Evolutionary conservation across 352 stramenopile species (phyloP).

Genomic region (Phytophthora fragariaefolia): DNA sequence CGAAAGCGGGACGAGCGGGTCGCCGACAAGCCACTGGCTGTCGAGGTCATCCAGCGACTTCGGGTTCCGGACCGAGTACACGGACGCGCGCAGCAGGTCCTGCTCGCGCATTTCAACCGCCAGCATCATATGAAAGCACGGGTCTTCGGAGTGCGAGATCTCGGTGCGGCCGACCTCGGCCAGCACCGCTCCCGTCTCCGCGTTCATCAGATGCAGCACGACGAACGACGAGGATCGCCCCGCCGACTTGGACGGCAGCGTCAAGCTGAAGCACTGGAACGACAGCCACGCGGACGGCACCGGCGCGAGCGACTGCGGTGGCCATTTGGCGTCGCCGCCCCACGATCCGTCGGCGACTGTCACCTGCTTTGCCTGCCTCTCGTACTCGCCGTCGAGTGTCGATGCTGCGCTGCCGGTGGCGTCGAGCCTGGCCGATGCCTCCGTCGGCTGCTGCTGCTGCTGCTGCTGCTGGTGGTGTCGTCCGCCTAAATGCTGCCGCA

Average conservation of each 20-base stretch:
- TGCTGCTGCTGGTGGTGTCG: constrained; percentile 14
- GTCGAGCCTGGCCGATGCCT: constrained; percentile 5
- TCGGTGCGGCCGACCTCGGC: constrained; percentile 80
- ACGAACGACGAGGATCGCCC: constrained; percentile 63
- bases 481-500: constrained; percentile 45
- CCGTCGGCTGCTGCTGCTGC: constrained; percentile 17
- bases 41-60: constrained; percentile 68
- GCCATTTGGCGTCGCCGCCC: constrained; percentile 17
- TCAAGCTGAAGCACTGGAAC: constrained; percentile 86
- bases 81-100: constrained; percentile 63
- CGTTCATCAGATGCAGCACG: constrained; percentile 67
- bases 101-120: constrained; percentile 61
- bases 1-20: constrained; percentile 55
- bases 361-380: constrained; percentile 22
- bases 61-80: constrained; percentile 71
- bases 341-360: constrained; percentile 14
- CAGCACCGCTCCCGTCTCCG: constrained; percentile 43
- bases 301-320: constrained; percentile 7
- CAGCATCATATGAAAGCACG: constrained; percentile 84
- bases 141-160: constrained; percentile 70
- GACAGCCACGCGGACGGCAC: constrained; percentile 71
- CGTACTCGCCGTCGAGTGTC: constrained; percentile 11
- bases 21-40: constrained; percentile 79
- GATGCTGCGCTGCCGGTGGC: constrained; percentile 9
- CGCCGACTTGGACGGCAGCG: constrained; percentile 61